Evolutionary conservation across 192 early-diverging fungal species (phyloP).

Genomic region (Coemansia sp.): DNA sequence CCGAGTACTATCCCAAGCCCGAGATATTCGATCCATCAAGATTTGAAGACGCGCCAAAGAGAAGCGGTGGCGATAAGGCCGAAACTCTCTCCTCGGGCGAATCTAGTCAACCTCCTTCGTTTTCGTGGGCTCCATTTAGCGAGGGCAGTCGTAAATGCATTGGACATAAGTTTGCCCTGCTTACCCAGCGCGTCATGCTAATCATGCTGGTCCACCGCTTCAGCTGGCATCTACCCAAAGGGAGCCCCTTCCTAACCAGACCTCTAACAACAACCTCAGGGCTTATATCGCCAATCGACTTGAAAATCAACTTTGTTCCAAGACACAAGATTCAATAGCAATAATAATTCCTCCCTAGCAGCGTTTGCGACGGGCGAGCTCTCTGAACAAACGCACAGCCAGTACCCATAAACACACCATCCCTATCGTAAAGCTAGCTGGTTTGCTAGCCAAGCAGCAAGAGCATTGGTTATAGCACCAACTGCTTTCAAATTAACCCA

Average conservation of each 20-base stretch:
- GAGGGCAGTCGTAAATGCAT: slow-evolving; percentile 60
- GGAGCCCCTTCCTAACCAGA: slow-evolving; percentile 35
- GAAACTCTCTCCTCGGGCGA: background rate
- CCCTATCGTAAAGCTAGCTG: background rate
- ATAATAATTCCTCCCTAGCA: background rate
- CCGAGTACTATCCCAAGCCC: slow-evolving; percentile 52
- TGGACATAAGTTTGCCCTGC: slow-evolving; percentile 61
- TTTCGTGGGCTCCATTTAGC: slow-evolving; percentile 62
- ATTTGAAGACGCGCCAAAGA: slow-evolving; percentile 30
- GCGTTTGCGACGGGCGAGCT: no score
- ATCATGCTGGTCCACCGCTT: slow-evolving; percentile 56
- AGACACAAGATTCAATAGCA: slow-evolving; percentile 10
- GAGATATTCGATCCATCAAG: slow-evolving; percentile 57
- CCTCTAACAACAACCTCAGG: slow-evolving; percentile 35
- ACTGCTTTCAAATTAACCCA: background rate
- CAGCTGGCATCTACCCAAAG: slow-evolving; percentile 38
- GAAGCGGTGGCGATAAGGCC: background rate
- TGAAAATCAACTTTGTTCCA: slow-evolving; percentile 29
- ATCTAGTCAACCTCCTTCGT: slow-evolving; percentile 14
- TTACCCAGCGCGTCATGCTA: slow-evolving; percentile 61
- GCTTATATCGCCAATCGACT: slow-evolving; percentile 45
- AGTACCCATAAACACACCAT: background rate
- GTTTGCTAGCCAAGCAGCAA: no score
- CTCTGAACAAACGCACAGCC: no score
- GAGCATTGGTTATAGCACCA: background rate